Base-by-base conservation (phyloP, 2,329 filamentous ascomycete genomes). In the Penicillium oxalicum region DNA sequence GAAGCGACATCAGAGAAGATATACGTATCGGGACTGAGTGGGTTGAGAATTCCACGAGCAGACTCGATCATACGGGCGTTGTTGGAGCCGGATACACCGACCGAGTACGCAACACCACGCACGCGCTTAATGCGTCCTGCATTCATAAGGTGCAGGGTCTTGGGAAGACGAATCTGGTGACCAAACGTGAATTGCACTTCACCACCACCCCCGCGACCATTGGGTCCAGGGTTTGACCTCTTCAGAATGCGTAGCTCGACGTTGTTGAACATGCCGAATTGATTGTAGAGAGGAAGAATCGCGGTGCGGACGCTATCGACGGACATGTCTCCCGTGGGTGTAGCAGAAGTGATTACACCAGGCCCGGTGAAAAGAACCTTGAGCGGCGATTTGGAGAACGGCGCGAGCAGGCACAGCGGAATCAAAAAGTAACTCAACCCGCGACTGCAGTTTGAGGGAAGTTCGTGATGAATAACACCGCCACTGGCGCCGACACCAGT, bases 11-110 rank as follows among this genome's bases (percentile, higher is more conserved):
- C 83, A 9, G 81, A 83, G 68, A 84, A 95, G 56, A 98, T 84
- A 67, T 96, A 93, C 38, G 95, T 91, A 65, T 98, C 93, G 5
- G 86, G 82, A 3, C 88, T 85, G 48, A 98, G 78, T 4, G 83
- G 78, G 67, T 98, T 98, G 40, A 98, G 76, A 9, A 98, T 79
- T 41, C 89, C 89, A 59, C 91, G 79, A 9, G 91, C 90, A 2
- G 86, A 82, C 63, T 95, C 88, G 63, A 97, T 98, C 87, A 96
- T 94, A 55, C 93, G 80, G 53, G 86, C 88, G 66, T 97, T 98
- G 68, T 96, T 96, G 43, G 86, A 90, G 0, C 88, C 91, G 9
- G 88, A 87, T 0, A 97, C 91, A 40, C 94, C 93, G 0, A 88
- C 90, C 47, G 87, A 87, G 70, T 97, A 98, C 41, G 93, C 91